These are phyloP conservation scores for Castanospermum australe DNA, from an alignment of 306 rosid genomes.

Conservation along the genomic window DNA sequence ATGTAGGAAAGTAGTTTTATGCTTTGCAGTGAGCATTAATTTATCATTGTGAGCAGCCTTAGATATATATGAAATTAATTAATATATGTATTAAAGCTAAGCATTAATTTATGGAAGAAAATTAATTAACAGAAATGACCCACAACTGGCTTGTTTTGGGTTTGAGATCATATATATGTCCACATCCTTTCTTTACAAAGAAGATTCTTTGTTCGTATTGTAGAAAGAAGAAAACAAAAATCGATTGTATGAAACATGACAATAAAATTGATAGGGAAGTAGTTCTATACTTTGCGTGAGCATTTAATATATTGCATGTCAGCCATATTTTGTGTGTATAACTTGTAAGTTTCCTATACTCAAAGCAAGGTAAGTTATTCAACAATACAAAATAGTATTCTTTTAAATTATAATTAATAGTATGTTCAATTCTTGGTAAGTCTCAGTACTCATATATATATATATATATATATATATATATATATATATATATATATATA, in stretches of 20 bases:
- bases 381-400: neutral
- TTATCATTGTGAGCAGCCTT: slow-evolving; percentile 24
- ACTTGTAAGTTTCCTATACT: neutral
- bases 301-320: slow-evolving; percentile 17
- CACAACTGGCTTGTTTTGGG: slow-evolving; percentile 21
- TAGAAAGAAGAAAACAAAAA: slow-evolving; percentile 16
- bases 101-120: neutral
- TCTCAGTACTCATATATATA: too few relatives aligned
- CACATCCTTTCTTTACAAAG: neutral
- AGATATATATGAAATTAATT: neutral
- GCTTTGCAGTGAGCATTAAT: slow-evolving; percentile 39
- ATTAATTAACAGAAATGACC: slow-evolving; percentile 18
- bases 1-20: slow-evolving; percentile 25
- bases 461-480: too few relatives aligned
- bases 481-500: too few relatives aligned
- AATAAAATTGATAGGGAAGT: slow-evolving; percentile 26
- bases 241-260: slow-evolving; percentile 13
- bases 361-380: neutral
- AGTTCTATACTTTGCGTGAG: slow-evolving; percentile 5
- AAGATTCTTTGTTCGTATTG: neutral
- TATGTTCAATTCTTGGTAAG: neutral
- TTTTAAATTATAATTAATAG: neutral
- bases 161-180: neutral
- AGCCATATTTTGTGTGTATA: neutral
- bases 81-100: slow-evolving; percentile 6